These are phyloP conservation scores for Colletotrichum kahawae DNA, from an alignment of 2,329 filamentous ascomycete genomes.

Conservation along the genomic window DNA sequence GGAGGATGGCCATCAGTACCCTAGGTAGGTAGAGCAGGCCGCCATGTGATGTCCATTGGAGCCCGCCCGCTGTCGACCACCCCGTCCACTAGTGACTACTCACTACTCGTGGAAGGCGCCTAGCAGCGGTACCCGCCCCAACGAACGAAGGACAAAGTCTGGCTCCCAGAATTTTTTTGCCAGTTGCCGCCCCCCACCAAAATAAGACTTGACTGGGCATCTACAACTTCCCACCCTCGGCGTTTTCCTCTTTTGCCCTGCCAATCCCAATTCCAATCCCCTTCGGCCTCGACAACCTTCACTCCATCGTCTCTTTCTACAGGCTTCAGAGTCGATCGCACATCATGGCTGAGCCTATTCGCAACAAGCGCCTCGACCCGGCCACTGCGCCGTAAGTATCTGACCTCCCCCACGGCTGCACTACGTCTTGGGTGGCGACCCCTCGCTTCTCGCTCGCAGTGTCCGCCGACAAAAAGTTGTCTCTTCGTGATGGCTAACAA, in stretches of 20 bases:
- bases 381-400: constrained; percentile 62
- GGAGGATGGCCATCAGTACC: background rate
- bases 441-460: constrained; percentile 15
- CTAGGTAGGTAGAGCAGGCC: background rate
- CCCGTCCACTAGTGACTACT: background rate
- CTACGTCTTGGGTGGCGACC: constrained; percentile 5
- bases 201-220: constrained; percentile 21
- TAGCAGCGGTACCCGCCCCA: constrained; percentile 18
- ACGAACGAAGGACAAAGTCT: constrained; percentile 10
- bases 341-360: constrained; percentile 68
- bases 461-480: constrained; percentile 8
- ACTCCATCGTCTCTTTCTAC: background rate
- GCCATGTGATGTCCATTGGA: background rate
- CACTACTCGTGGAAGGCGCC: constrained; percentile 6
- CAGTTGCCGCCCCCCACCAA: constrained; percentile 19
- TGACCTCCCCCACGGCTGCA: background rate
- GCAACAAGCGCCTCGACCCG: constrained; percentile 65
- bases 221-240: constrained; percentile 16
- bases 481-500: constrained; percentile 23
- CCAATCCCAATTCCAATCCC: background rate
- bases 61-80: background rate
- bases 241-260: constrained; percentile 3
- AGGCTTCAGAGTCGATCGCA: constrained; percentile 13
- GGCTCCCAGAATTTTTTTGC: constrained; percentile 12
- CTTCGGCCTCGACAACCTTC: background rate